Evolutionary conservation across 2,329 filamentous ascomycete genomes (phyloP), one percentile per base, ranked within the genome.

Genomic region (Trichophyton schoenleinii): DNA sequence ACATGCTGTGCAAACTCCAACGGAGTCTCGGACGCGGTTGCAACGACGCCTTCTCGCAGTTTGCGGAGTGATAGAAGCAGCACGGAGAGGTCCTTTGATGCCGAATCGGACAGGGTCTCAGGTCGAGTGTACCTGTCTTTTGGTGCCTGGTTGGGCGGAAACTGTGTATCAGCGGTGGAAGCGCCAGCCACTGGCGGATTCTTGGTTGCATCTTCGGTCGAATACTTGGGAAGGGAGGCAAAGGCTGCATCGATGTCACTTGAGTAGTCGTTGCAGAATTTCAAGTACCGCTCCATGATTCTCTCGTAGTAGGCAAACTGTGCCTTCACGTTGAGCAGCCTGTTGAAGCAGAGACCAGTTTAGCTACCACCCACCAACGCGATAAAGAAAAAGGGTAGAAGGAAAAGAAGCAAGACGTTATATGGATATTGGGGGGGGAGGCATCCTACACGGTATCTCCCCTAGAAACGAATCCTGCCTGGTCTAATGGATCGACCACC

Each of bases 41-140:
- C 89, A 2, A 95, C 83, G 57, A 97, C 86, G 25, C 87, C 91
- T 77, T 99, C 94, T 61, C 94, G 85, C 36, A 99, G 83, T 73
- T 96, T 97, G 64, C 94, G 86, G 70, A 97, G 86, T 2, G 92
- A 89, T 68, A 88, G 83, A 60, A 96, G 80, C 59, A 97, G 84
- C 20, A 83, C 83, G 1, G 86, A 82, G 34, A 96, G 81, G 65
- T 88, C 85, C 66, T 83, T 82, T 11, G 82, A 80, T 61, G 81
- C 78, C 28, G 75, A 38, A 59, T 59, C 9, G 60, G 34, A 52
- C 46, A 52, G 31, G 60, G 52, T 52, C 55, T 42, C 34, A 18
- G 55, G 55, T 58, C 52, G 58, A 64, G n/a, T 55, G 60, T 59
- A 41, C 61, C 22, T 57, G 60, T 52, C 49, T 58, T 66, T 64